A percentile compares a stretch with the other conserved stretches of the same genome.
Conservation (phyloP, 228 moss, liverwort and hornwort species). For the Sphagnum fallax region DNA sequence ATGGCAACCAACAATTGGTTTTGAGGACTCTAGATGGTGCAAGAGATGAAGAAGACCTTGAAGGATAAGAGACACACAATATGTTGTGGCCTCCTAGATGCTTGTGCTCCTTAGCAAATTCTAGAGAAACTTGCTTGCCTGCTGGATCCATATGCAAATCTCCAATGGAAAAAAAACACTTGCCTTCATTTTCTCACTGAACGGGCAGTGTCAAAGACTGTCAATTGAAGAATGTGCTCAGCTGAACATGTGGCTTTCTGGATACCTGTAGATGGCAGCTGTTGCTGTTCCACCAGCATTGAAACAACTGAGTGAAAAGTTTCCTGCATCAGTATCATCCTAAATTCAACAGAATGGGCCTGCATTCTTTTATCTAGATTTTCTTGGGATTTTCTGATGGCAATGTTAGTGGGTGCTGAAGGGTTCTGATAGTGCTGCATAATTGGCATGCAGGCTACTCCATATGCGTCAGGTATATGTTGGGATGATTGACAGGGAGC, state of each 20-base stretch:
- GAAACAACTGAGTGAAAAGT: slow-evolving; percentile 67
- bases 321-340: slow-evolving; percentile 50
- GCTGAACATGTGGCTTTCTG: neutral
- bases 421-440: neutral
- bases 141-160: too few species aligned
- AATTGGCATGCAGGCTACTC: slow-evolving; percentile 38
- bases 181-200: too few species aligned
- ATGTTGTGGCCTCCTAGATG: too few species aligned
- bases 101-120: too few species aligned
- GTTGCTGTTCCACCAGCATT: slow-evolving; percentile 89
- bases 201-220: neutral
- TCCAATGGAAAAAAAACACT: too few species aligned
- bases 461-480: slow-evolving; percentile 69
- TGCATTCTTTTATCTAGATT: neutral
- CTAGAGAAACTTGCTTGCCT: too few species aligned
- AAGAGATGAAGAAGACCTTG: too few species aligned
- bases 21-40: too few species aligned
- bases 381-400: neutral
- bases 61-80: too few species aligned
- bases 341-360: too few species aligned
- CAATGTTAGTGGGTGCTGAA: neutral
- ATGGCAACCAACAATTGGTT: too few species aligned
- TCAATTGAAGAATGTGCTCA: neutral
- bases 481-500: slow-evolving; percentile 65
- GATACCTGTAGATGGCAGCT: slow-evolving; percentile 54